Evolutionary conservation across 306 rosid genomes (phyloP), one percentile per base, ranked within the genome.

Genomic region (Oxytropis ochrocephala): DNA sequence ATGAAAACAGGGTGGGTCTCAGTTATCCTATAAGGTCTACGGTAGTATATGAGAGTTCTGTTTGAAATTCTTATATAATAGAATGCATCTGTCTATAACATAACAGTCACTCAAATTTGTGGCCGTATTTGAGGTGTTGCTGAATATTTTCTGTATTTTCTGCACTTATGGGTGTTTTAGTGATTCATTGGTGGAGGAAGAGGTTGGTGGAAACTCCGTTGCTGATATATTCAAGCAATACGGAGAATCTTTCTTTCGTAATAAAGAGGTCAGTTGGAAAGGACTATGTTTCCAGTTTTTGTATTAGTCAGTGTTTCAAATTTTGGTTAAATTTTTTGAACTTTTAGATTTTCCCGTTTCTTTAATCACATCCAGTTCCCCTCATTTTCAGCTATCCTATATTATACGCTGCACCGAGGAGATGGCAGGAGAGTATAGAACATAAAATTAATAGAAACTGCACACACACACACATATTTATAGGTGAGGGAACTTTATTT

Each of bases 201-300:
- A 87, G 32, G 83, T 43, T 32, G 86, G 74, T 16, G 99, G 91
- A 76, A 73, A 77, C 63, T 81, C 92, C 55, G 95, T 94, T 42
- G 89, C 95, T 70, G 96, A 94, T 60, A 87, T 94, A 74, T 94
- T 94, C 85, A 88, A 85, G 72, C 86, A 50, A 66, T 51, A 87
- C 54, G 99, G 99, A 64, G 99, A 94, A 79, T 67, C 70, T 35
- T 89, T 82, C 82, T 94, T 94, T 73, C 91, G 99, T 62, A 84
- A 89, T 36, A 88, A 81, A 74, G 99, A 94, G 97, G 99, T 94
- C 61, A 70, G 95, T 85, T 59, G 36, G 29, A 70, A 67, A 69
- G 32, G 63, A 29, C 76, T 10, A 44, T 19, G 39, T 56, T 47
- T 70, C 38, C 19, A 16, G 65, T 70, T 70, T 70, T 57, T 38